Base-by-base conservation (phyloP, 768 basidiomycete species). In the Leucocoprinus leucothites region DNA sequence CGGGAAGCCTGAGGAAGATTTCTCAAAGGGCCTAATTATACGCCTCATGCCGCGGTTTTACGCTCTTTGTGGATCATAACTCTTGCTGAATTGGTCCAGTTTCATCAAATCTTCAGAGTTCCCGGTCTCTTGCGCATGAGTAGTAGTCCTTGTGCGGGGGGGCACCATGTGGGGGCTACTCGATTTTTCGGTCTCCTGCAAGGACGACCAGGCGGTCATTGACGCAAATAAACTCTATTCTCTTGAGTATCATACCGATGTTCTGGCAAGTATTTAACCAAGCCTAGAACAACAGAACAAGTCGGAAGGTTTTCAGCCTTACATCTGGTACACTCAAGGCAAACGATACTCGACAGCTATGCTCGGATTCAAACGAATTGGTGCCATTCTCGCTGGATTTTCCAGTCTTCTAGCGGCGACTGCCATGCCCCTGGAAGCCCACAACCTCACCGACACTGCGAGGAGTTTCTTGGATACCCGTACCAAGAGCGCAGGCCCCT, bases 401-500 rank as follows among this genome's bases (percentile, higher is more conserved):
- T 56, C 54, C 8, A 49, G 47, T 24, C 41, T 56, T 7, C 13
- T 43, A 14, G 40, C 31, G 16, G 25, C 34, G 5, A 47, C 40
- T 22, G 48, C 59, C 14, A 14, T 48, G 16, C 59, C 58, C 14
- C 21, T 57, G 9, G 46, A 53, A n/a, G 43, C 52, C 14, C 38
- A 43, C 16, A 53, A 51, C 34, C 49, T 58, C n/a, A 56, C 53
- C 22, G 40, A 60, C 24, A 62, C 57, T 2, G 55, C 58, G 1
- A 57, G 34, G 35, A 57, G 48, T 31, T 56, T 61, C 38, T 43
- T 56, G 41, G 47, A 54, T 9, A 43, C 25, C 4, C 58, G 59
- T 16, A 57, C 57, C 21, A 50, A 42, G n/a, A 48, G 47, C 11
- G 61, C 57, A 25, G 57, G 53, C 7, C 63, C 66, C 13, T 66